phyloP scores from a whole-genome alignment of 2,329 filamentous ascomycete species.

The Fusarium sp. region DNA sequence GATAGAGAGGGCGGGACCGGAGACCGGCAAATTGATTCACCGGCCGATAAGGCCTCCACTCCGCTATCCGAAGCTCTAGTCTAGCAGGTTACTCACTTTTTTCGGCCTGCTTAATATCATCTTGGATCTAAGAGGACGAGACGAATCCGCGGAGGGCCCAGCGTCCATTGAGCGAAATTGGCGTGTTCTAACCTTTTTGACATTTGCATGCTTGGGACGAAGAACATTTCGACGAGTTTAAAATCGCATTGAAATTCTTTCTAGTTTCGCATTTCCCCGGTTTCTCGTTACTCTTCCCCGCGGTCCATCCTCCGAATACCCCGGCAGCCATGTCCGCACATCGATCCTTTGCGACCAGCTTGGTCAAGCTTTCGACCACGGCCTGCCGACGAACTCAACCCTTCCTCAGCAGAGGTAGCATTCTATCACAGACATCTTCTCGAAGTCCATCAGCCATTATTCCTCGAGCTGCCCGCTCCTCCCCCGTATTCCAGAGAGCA shows the following conservation, averaged over 20 bases:
- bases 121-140: constrained; percentile 47
- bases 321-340: constrained; percentile 46
- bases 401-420: constrained; percentile 23
- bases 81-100: constrained; percentile 34
- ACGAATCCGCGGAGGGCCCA: constrained; percentile 33
- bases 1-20: constrained; percentile 31
- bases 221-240: constrained; percentile 1
- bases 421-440: constrained; percentile 22
- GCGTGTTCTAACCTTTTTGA: constrained; percentile 25
- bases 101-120: constrained; percentile 44
- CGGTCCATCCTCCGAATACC: constrained; percentile 20
- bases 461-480: constrained; percentile 19
- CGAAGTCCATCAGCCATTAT: constrained; percentile 32
- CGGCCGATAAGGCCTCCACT: constrained; percentile 41
- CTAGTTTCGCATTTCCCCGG: constrained; percentile 2
- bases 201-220: constrained; percentile 17
- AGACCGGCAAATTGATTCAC: constrained; percentile 50
- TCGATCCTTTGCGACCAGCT: constrained; percentile 46
- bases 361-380: constrained; percentile 47
- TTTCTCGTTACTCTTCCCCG: constrained; percentile 13
- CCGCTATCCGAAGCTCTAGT: constrained; percentile 39
- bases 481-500: constrained; percentile 49
- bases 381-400: constrained; percentile 45
- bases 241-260: constrained; percentile 5
- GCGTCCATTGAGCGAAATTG: constrained; percentile 44